Base-by-base conservation (phyloP, 1,139 yeast species). In the Arxiozyma bovina region DNA sequence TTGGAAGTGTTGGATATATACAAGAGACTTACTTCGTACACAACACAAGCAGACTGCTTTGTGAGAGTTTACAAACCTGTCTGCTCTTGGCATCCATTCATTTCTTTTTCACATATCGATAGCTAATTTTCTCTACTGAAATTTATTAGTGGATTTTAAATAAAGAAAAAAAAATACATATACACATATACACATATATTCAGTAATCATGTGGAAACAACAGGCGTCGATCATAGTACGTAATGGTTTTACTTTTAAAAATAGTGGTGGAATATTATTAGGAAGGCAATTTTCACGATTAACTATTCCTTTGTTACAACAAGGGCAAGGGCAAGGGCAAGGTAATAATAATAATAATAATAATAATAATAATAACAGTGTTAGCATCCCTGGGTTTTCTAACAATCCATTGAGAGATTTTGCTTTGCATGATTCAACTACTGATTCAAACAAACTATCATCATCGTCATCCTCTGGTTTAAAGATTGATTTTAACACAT, bases 331-430 rank as follows among this genome's bases (percentile, higher is more conserved):
- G 20, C 48, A 15, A 34, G 40, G 40, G 25, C 47, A 30, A 30
- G 42, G 23, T 12, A 25, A 30, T 20, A 30, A 45, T 7, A 30
- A 18, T 9, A 45, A 30, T 20, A 40, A 40, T 40, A 45, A 30
- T 21, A 42, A 21, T 21, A n/a, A 30, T 11, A 30, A 9, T 12
- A 20, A 18, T 42, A 17, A 9, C 20, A 18, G 8, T 25, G 34
- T 42, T 11, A 20, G 18, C 6, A 20, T 46, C 7, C 42, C 49
- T 46, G 42, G 42, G 15, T 20, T 46, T 22, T 34, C 49, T 38
- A 34, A 46, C 22, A 46, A 46, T 38, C 49, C 49, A 38, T 46
- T 46, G 18, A 38, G 49, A 46, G 49, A 46, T 8, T 46, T 46
- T 18, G 22, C 49, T 15, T 34, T 46, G 38, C 42, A 46, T 34